Evolutionary conservation across 192 early-diverging fungal genomes (phyloP), one percentile per base, ranked within the genome.

Genomic region (Lunasporangiospora selenospora): DNA sequence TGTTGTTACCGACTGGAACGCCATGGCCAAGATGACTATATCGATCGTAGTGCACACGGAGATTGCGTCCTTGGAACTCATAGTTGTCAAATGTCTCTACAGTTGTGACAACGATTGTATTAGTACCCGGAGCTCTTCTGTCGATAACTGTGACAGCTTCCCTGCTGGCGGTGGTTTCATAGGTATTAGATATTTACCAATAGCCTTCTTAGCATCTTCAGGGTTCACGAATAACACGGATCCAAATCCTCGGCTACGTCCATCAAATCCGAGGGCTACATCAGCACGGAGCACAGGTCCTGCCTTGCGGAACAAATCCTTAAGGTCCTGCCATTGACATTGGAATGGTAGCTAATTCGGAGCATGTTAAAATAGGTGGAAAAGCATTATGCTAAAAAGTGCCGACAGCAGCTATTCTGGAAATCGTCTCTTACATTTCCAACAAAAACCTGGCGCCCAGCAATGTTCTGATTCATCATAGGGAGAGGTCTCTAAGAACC

Each of bases 241-340:
- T 11, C 88, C 92, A 78, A 87, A 92, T 5, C 92, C 92, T 38
- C 87, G 75, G 78, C 84, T 88, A 41, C 85, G 77, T 19, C 91
- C 91, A 69, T 86, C 81, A 21, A 45, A 69, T 62, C 84, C 85
- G 21, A 73, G 65, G 15, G 83, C 81, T 18, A 94, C 81, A 58
- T 94, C 90, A 29, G 88, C 91, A 5, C 89, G 75, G 33, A 87
- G 57, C 29, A 92, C 85, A 32, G 81, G 81, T 29, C 91, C 90
- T 27, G 82, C 79, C 54, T 83, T 77, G 26, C 87, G 81, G 70
- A 94, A 92, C 33, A 89, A 78, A 66, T 92, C 89, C 77, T 93
- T 93, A 26, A 94, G 75, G 52, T 94, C 92, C 53, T 91, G 88
- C 92, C 90, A 92, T 53, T 90, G 86, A 40, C 87, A 86, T 49